Conservation (phyloP, 768 basidiomycete genomes). For the Pleurotus salmoneostramineus region DNA sequence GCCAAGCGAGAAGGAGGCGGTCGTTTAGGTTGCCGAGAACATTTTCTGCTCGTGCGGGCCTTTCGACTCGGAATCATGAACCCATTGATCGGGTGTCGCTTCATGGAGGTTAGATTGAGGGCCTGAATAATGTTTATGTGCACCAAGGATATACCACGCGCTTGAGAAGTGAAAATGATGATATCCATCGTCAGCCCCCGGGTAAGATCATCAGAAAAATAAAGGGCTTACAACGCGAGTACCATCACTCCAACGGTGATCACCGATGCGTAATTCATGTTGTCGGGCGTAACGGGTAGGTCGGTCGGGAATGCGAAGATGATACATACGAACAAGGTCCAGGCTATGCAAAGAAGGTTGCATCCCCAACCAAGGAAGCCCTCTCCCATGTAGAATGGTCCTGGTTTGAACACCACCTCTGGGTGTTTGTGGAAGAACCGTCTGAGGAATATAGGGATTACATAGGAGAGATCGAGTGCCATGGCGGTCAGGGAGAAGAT, state of each 20-base stretch:
- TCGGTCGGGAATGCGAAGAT: constrained; percentile 73
- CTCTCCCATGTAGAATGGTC: constrained; percentile 82
- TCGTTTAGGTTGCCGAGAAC: neutral
- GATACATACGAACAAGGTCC: constrained; percentile 66
- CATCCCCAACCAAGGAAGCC: constrained; percentile 58
- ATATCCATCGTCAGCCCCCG: constrained; percentile 8
- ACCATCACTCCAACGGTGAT: constrained; percentile 52
- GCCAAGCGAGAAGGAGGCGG: neutral
- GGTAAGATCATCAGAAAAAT: neutral
- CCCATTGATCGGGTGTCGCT: neutral
- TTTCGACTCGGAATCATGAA: neutral
- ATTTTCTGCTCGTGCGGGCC: constrained; percentile 1
- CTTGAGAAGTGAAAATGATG: constrained; percentile 16
- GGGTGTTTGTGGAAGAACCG: constrained; percentile 68
- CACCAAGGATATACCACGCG: constrained; percentile 50
- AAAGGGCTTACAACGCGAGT: constrained; percentile 42
- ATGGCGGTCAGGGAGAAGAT: constrained; percentile 82
- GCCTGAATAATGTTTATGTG: constrained; percentile 54
- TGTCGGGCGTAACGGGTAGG: constrained; percentile 61
- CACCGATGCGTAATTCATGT: constrained; percentile 83
- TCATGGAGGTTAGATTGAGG: constrained; percentile 49
- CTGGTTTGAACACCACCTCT: constrained; percentile 80
- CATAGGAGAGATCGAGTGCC: constrained; percentile 67
- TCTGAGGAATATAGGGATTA: constrained; percentile 78
- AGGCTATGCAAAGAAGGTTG: constrained; percentile 62